These are phyloP conservation scores for Pythium apleroticum DNA, from an alignment of 352 stramenopile genomes.

Conservation along the genomic window DNA sequence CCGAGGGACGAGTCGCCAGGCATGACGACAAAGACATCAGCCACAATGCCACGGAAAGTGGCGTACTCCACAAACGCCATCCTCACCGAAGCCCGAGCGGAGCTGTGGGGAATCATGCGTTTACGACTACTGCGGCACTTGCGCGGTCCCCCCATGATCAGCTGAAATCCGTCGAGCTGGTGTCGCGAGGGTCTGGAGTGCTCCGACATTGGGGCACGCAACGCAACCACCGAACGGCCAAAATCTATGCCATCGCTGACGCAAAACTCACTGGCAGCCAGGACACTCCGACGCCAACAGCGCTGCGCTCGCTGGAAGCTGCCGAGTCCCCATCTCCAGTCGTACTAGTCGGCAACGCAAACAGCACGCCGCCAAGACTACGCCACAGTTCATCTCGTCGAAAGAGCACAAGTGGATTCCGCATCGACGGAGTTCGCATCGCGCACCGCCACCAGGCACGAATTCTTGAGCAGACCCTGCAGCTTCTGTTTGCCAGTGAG, in stretches of 20 bases:
- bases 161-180: background rate
- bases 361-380: too few species aligned
- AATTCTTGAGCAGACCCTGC: constrained; percentile 22
- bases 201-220: background rate
- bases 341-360: too few species aligned
- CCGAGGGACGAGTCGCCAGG: background rate
- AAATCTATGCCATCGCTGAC: background rate
- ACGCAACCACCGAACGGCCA: background rate
- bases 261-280: background rate
- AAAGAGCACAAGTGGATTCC: background rate
- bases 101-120: too few species aligned
- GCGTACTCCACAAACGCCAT: too few species aligned
- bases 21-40: background rate
- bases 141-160: too few species aligned
- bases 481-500: constrained; percentile 21
- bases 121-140: too few species aligned
- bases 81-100: too few species aligned
- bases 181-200: background rate
- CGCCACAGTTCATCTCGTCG: background rate
- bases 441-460: constrained; percentile 13
- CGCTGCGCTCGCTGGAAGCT: too few species aligned
- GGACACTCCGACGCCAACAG: too few species aligned
- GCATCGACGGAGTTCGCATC: constrained; percentile 1
- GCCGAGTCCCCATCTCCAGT: too few species aligned
- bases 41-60: too few species aligned